These are phyloP conservation scores for Thalassiosira hispida DNA, from an alignment of 352 stramenopile genomes.

Conservation along the genomic window DNA sequence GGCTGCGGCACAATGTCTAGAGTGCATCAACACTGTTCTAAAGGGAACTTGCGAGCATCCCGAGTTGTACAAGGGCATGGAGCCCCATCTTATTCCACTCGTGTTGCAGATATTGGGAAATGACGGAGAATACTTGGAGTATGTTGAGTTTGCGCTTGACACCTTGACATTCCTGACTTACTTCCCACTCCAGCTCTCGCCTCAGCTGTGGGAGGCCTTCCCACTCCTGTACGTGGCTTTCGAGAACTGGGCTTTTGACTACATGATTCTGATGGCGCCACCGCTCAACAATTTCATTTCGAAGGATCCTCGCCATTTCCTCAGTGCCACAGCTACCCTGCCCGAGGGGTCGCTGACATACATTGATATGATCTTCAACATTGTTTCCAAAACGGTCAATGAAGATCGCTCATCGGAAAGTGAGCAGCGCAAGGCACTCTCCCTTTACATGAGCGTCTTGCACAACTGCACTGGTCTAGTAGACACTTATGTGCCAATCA, in stretches of 20 bases:
- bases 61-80: slow-evolving; percentile 83
- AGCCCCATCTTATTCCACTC: slow-evolving; percentile 85
- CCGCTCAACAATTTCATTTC: slow-evolving; percentile 96
- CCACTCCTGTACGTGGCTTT: slow-evolving; percentile 95
- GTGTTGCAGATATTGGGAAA: slow-evolving; percentile 91
- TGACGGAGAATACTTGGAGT: slow-evolving; percentile 95
- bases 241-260: slow-evolving; percentile 95
- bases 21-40: slow-evolving; percentile 94
- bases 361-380: slow-evolving; percentile 82
- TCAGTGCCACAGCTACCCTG: slow-evolving; percentile 61
- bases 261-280: slow-evolving; percentile 94
- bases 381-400: slow-evolving; percentile 80
- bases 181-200: slow-evolving; percentile 91
- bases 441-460: slow-evolving; percentile 83
- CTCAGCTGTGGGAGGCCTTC: slow-evolving; percentile 95
- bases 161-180: slow-evolving; percentile 96
- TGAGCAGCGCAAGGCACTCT: slow-evolving; percentile 79
- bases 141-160: slow-evolving; percentile 95
- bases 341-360: slow-evolving; percentile 70
- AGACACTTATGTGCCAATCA: slow-evolving; percentile 79
- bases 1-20: slow-evolving; percentile 93
- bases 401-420: slow-evolving; percentile 77
- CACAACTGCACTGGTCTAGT: slow-evolving; percentile 80
- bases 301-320: slow-evolving; percentile 80
- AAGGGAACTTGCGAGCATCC: slow-evolving; percentile 86